Evolutionary conservation across 2,329 filamentous ascomycete species (phyloP).

Genomic region (Neonectria punicea): DNA sequence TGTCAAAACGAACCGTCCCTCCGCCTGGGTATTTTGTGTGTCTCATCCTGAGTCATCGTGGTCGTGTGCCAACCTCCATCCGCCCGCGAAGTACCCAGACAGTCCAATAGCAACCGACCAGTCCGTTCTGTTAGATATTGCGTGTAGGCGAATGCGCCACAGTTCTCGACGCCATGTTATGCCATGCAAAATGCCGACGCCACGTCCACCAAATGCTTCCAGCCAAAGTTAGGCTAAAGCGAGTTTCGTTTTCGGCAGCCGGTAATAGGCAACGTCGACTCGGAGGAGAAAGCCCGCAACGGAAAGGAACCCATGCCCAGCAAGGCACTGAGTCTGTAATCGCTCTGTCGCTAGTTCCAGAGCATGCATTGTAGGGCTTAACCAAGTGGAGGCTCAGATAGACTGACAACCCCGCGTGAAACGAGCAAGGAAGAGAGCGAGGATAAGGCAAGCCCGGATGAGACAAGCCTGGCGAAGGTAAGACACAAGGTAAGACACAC

Average conservation of each 20-base stretch:
- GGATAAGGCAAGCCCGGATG: neutral
- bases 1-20: neutral
- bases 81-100: conserved; percentile 7
- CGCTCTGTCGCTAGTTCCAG: neutral
- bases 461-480: too few relatives aligned
- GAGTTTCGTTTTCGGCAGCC: neutral
- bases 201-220: conserved; percentile 11
- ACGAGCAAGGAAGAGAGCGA: neutral
- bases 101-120: conserved; percentile 31
- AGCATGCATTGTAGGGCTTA: conserved; percentile 7
- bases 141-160: conserved; percentile 14
- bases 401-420: conserved; percentile 14
- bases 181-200: neutral
- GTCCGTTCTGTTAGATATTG: conserved; percentile 19
- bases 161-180: neutral
- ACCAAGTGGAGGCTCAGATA: neutral
- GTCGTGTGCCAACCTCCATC: conserved; percentile 24
- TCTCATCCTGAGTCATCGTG: neutral
- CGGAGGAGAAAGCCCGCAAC: neutral
- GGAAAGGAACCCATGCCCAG: neutral
- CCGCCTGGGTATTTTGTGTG: too few relatives aligned
- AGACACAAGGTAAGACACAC: neutral
- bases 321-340: neutral
- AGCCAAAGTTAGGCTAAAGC: neutral
- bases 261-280: neutral